Conservation (phyloP, 768 basidiomycete species). For the Leucocoprinus leucothites region DNA sequence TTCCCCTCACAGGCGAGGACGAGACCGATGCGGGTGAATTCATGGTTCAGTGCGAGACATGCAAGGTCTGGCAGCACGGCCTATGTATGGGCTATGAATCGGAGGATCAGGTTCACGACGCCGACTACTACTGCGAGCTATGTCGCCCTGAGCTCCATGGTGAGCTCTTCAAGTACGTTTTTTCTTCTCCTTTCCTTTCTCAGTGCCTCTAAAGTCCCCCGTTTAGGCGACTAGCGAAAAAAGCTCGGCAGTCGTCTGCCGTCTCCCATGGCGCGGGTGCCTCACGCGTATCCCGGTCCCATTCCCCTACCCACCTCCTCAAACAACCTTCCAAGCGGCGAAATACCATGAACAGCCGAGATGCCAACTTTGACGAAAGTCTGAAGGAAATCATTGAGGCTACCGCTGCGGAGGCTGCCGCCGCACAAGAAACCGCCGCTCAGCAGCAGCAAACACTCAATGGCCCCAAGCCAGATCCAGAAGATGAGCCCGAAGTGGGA, state of each 20-base stretch:
- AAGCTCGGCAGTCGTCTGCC: conserved; percentile 60
- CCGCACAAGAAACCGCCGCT: conserved; percentile 39
- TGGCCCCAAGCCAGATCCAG: conserved; percentile 35
- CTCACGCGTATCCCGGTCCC: conserved; percentile 70
- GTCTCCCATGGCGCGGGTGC: conserved; percentile 48
- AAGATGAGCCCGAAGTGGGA: conserved; percentile 44
- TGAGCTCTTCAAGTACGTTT: conserved; percentile 74
- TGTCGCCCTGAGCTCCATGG: conserved; percentile 86
- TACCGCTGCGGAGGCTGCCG: conserved; percentile 69
- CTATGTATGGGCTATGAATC: conserved; percentile 91
- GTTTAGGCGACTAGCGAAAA: conserved; percentile 61
- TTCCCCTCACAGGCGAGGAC: conserved; percentile 49
- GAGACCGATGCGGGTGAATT: conserved; percentile 87
- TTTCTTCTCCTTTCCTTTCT: conserved; percentile 10
- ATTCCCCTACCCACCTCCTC: conserved; percentile 56
- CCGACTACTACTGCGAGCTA: conserved; percentile 91
- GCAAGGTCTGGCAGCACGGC: conserved; percentile 98
- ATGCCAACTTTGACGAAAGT: conserved; percentile 90
- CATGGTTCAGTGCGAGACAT: conserved; percentile 97
- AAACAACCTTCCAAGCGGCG: conserved; percentile 81
- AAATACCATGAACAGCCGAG: conserved; percentile 97
- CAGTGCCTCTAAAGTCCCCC: conserved; percentile 11
- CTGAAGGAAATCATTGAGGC: conserved; percentile 73
- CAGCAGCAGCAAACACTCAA: conserved; percentile 31
- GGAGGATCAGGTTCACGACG: conserved; percentile 66